These are phyloP conservation scores for Aspergillus baeticus DNA, from an alignment of 495 filamentous ascomycete species.

Conservation along the genomic window DNA sequence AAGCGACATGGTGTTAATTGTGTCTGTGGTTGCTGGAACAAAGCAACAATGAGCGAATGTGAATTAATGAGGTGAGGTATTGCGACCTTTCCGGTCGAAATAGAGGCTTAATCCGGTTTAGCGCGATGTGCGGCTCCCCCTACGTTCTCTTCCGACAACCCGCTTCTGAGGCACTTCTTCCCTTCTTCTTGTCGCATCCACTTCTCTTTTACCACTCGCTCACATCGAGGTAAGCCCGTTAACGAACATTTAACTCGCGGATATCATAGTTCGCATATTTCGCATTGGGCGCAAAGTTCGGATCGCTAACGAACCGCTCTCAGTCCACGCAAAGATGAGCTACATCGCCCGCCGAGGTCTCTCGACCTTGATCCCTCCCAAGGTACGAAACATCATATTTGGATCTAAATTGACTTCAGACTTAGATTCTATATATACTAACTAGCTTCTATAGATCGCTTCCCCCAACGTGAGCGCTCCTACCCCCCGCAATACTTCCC, in stretches of 20 bases:
- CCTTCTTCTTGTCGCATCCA: constrained; percentile 36
- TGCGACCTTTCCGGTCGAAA: constrained; percentile 36
- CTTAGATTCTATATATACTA: constrained; percentile 25
- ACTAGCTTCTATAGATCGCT: constrained; percentile 59
- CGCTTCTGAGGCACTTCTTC: constrained; percentile 37
- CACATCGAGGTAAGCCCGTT: constrained; percentile 33
- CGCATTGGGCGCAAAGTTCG: constrained; percentile 1
- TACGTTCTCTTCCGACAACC: constrained; percentile 42
- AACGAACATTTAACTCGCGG: neutral
- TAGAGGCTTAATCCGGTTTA: constrained; percentile 41
- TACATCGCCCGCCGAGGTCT: constrained; percentile 83
- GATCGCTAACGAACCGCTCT: constrained; percentile 26
- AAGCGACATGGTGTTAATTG: constrained; percentile 40
- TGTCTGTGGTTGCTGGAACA: constrained; percentile 21
- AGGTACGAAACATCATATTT: constrained; percentile 58
- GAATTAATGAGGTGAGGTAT: constrained; percentile 33
- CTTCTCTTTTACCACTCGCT: constrained; percentile 35
- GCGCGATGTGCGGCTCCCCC: constrained; percentile 33
- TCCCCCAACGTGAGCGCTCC: constrained; percentile 95
- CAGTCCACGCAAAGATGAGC: constrained; percentile 72
- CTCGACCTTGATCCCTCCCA: constrained; percentile 97
- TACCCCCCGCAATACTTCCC: constrained; percentile 23
- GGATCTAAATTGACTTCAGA: neutral
- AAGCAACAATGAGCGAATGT: constrained; percentile 9
- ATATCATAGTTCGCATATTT: neutral